Evolutionary conservation across 2,329 filamentous ascomycete species (phyloP).

Genomic region (Metarhizium sp.): DNA sequence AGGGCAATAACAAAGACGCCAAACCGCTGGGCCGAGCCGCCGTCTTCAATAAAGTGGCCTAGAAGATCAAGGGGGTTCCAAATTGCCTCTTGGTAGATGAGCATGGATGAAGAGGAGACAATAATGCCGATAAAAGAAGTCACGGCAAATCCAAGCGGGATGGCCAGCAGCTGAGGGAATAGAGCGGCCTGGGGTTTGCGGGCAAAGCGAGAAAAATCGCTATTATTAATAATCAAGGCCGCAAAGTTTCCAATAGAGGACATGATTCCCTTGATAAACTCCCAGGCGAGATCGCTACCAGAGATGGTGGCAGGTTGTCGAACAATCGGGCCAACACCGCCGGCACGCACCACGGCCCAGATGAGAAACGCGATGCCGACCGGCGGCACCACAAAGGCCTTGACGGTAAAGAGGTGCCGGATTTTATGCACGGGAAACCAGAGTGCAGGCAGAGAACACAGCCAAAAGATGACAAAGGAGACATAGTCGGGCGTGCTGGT

Average conservation of each 20-base stretch:
- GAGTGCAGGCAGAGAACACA: constrained; percentile 69
- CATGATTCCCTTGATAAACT: constrained; percentile 80
- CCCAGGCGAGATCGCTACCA: constrained; percentile 69
- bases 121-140: constrained; percentile 81
- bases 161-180: constrained; percentile 70
- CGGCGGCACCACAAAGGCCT: constrained; percentile 72
- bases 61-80: constrained; percentile 67
- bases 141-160: constrained; percentile 62
- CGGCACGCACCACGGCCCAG: constrained; percentile 74
- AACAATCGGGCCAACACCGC: constrained; percentile 77
- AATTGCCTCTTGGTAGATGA: constrained; percentile 58
- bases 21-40: constrained; percentile 58
- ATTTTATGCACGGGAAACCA: constrained; percentile 88
- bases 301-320: constrained; percentile 52
- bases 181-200: constrained; percentile 64
- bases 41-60: constrained; percentile 59
- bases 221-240: constrained; percentile 73
- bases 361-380: constrained; percentile 82
- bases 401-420: constrained; percentile 83
- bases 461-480: constrained; percentile 83
- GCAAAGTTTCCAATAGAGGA: constrained; percentile 84
- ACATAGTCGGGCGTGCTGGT: constrained; percentile 68
- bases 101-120: constrained; percentile 61
- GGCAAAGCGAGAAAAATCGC: constrained; percentile 80
- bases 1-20: constrained; percentile 65